A percentile compares a stretch with the other conserved stretches of the same genome.
Conservation (phyloP, 2,329 filamentous ascomycete species). For the Aureobasidium sp. region DNA sequence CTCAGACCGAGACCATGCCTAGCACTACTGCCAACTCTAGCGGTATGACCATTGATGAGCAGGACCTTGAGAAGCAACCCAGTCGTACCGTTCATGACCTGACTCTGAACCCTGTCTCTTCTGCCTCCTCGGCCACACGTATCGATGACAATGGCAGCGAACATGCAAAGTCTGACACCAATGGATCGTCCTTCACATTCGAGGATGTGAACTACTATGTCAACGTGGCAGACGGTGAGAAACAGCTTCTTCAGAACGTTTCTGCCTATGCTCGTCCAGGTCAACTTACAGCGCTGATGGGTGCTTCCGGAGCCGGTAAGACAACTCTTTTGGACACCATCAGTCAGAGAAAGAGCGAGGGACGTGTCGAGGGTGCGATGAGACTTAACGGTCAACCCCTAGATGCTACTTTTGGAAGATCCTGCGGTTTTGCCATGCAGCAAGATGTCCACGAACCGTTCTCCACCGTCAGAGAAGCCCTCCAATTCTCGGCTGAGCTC, state of each 20-base stretch:
- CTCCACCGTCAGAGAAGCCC: constrained; percentile 49
- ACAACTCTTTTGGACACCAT: constrained; percentile 67
- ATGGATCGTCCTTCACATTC: constrained; percentile 34
- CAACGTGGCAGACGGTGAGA: constrained; percentile 42
- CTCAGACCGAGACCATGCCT: not conserved
- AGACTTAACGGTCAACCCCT: constrained; percentile 54
- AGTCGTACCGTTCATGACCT: not conserved
- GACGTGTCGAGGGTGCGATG: constrained; percentile 60
- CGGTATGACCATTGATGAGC: not conserved
- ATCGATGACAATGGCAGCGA: not conserved
- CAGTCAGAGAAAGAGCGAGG: constrained; percentile 52
- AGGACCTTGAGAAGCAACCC: constrained; percentile 14
- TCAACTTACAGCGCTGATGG: constrained; percentile 57
- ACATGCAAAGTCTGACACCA: not conserved
- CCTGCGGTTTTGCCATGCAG: constrained; percentile 67
- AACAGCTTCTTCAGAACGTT: constrained; percentile 49
- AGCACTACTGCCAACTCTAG: not conserved
- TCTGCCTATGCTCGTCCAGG: constrained; percentile 51
- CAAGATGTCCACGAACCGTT: constrained; percentile 56
- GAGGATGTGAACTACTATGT: constrained; percentile 50
- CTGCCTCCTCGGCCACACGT: not conserved
- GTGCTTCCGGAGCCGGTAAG: constrained; percentile 78
- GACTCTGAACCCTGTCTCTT: not conserved
- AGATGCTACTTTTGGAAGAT: constrained; percentile 54
- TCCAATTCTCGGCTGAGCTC: constrained; percentile 50